phyloP scores from a whole-genome alignment of 164 flowering plant species.

The Cinnamomum micranthum region DNA sequence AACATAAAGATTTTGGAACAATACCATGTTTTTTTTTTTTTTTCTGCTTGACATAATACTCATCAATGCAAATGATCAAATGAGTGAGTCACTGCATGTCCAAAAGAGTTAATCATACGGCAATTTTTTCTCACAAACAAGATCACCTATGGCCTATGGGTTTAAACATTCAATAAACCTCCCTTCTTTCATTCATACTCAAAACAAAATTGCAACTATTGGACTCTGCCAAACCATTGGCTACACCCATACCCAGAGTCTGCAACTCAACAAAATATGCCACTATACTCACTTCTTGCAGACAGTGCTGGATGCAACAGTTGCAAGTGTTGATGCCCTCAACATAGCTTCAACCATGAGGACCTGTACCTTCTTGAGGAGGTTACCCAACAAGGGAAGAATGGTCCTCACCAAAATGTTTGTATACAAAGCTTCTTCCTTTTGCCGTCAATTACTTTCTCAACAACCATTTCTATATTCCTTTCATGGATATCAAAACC shows the following conservation, averaged over 20 bases:
- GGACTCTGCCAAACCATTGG: too few relatives aligned
- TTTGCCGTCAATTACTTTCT: background rate
- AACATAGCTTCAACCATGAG: background rate
- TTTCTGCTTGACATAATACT: too few relatives aligned
- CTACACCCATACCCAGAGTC: background rate
- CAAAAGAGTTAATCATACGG: too few relatives aligned
- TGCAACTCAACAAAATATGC: background rate
- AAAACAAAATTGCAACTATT: too few relatives aligned
- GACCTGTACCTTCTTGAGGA: background rate
- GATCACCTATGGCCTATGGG: too few relatives aligned
- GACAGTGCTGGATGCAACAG: background rate
- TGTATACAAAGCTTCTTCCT: background rate
- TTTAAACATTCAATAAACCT: too few relatives aligned
- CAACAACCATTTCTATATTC: background rate
- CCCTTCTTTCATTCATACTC: too few relatives aligned
- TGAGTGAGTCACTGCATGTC: too few relatives aligned
- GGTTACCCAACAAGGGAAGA: background rate
- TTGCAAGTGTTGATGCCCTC: background rate
- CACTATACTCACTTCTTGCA: background rate
- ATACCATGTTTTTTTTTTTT: too few relatives aligned
- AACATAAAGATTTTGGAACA: too few relatives aligned
- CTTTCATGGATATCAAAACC: background rate
- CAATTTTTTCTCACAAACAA: too few relatives aligned
- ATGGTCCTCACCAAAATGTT: background rate
- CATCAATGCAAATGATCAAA: too few relatives aligned